These are phyloP conservation scores for Paramecium biaurelia DNA, from an alignment of 73 alveolate genomes.

Conservation along the genomic window DNA sequence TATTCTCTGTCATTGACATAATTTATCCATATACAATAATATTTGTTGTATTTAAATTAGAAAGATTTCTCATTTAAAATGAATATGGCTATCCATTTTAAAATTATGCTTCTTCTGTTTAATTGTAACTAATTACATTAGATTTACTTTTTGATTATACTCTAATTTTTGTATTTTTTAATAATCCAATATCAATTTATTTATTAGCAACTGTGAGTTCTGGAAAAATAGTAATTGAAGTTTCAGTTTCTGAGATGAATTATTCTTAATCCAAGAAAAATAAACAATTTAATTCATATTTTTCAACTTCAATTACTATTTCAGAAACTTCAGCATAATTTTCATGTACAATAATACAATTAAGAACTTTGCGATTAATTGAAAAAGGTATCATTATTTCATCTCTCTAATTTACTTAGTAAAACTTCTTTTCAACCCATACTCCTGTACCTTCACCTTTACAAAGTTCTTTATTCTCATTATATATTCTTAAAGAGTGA, in stretches of 20 bases:
- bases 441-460: slow-evolving; percentile 40
- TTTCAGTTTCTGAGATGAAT: not conserved
- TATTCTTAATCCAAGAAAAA: not conserved
- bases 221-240: not conserved
- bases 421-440: not conserved
- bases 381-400: slow-evolving; percentile 52
- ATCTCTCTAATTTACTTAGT: not conserved
- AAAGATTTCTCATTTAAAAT: not conserved
- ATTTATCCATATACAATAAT: not conserved
- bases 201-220: not conserved
- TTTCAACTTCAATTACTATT: not conserved
- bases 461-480: slow-evolving; percentile 26
- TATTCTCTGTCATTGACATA: not conserved
- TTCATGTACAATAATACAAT: slow-evolving; percentile 44
- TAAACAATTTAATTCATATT: not conserved
- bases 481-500: not conserved
- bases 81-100: not conserved
- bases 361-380: not conserved
- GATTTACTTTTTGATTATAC: not conserved
- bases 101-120: not conserved
- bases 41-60: not conserved
- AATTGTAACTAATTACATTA: not conserved
- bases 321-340: not conserved
- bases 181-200: not conserved
- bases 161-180: not conserved